Evolutionary conservation across 805 yeast species (phyloP).

Genomic region (Candida easanensis): DNA sequence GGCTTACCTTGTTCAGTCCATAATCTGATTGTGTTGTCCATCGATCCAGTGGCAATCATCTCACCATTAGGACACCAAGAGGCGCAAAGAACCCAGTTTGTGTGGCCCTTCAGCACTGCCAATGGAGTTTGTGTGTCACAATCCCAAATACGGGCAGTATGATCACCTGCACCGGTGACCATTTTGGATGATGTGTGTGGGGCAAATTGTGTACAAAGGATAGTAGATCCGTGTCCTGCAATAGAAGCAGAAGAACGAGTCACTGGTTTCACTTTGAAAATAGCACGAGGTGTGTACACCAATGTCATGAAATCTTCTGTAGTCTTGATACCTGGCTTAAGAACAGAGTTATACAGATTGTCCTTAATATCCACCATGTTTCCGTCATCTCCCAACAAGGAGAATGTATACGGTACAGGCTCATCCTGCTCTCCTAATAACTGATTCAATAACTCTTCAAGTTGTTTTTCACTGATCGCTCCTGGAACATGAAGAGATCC

Average conservation of each 20-base stretch:
- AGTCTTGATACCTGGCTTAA: constrained; percentile 82
- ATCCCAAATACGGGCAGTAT: constrained; percentile 96
- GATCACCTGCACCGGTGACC: constrained; percentile 96
- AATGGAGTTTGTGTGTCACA: constrained; percentile 91
- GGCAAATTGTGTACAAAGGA: constrained; percentile 88
- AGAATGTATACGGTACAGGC: constrained; percentile 86
- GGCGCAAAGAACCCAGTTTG: constrained; percentile 91
- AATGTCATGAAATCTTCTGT: constrained; percentile 92
- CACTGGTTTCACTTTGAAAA: constrained; percentile 88
- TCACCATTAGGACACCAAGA: constrained; percentile 91
- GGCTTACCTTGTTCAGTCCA: constrained; percentile 83
- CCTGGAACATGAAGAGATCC: constrained; percentile 92
- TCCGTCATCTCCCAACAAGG: constrained; percentile 51
- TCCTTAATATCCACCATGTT: constrained; percentile 69
- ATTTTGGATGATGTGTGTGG: constrained; percentile 81
- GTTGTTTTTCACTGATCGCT: constrained; percentile 74
- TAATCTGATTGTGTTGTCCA: constrained; percentile 84
- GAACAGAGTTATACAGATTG: constrained; percentile 73
- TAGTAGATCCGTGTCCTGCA: constrained; percentile 93
- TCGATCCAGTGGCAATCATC: constrained; percentile 90
- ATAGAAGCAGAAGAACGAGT: constrained; percentile 91
- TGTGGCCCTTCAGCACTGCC: constrained; percentile 77
- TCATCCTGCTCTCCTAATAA: constrained; percentile 60
- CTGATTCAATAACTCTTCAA: constrained; percentile 84
- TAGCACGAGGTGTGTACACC: constrained; percentile 91